Base-by-base conservation (phyloP, 2,329 filamentous ascomycete genomes). In the Reticulascus tulasneorum region DNA sequence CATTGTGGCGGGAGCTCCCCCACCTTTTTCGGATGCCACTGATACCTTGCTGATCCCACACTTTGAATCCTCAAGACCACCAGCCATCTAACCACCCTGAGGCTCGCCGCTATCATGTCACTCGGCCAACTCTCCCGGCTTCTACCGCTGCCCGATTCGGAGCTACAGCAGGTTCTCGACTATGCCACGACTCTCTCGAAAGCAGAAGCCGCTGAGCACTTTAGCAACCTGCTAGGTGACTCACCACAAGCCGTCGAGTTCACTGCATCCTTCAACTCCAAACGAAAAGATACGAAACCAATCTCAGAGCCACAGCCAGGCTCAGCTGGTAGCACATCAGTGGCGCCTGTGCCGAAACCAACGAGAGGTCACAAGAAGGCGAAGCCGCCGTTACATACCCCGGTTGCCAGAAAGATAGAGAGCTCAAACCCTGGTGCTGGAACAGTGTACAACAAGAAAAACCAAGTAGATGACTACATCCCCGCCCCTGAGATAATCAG, bases 141-240 rank as follows among this genome's bases (percentile, higher is more conserved):
- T 12, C 73, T 98, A 1, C 88, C 89, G 7, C 71, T 97, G 9
- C 89, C 94, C 23, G 81, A 94, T 23, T 81, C 86, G 10, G 89
- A 91, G 25, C 70, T 97, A 21, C 78, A 81, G 53, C 87, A 97
- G 55, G 76, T 96, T 27, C 71, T 97, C 47, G 79, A 86, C 30
- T 96, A 96, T 58, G 81, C 86, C 3, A 69, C 78, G 23, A 84
- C 81, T 1, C 73, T 97, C 8, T 80, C 88, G 15, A 89, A 84
- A 54, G 65, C 79, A 33, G 85, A 84, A 46, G 86, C 87, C 11
- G 88, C 80, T 33, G 82, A 89, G 26, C 88, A 97, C 60, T 83
- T 98, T 43, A 84, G 82, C 58, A 88, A 93, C 54, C 69, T 98
- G 35, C 75, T 98, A 0, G 93, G 91, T 32, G 88, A 94, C 58